Evolutionary conservation across 2,329 filamentous ascomycete genomes (phyloP).

Genomic region (Diaporthe citrichinensis): DNA sequence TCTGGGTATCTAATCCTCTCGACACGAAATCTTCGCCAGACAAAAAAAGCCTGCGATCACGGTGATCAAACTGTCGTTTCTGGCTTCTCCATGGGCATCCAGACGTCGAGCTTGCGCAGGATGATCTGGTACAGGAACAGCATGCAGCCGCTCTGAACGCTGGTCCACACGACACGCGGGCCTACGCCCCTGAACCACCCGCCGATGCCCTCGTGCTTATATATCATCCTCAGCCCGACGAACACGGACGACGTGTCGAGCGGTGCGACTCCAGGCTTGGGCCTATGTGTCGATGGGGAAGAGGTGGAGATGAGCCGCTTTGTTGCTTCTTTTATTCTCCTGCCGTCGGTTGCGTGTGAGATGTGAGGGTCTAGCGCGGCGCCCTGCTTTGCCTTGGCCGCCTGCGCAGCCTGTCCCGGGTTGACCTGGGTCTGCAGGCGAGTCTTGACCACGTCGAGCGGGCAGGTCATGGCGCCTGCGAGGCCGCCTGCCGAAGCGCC

Average conservation of each 20-base stretch:
- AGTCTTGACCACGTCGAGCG: constrained; percentile 97
- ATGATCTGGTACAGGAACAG: constrained; percentile 94
- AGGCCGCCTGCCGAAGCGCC: constrained; percentile 92
- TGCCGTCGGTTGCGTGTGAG: constrained; percentile 47
- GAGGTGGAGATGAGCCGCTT: constrained; percentile 89
- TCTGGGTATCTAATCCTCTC: constrained; percentile 39
- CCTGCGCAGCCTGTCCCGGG: constrained; percentile 46
- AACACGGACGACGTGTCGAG: constrained; percentile 92
- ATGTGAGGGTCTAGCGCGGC: constrained; percentile 40
- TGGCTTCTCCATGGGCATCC: constrained; percentile 50
- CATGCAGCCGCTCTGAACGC: constrained; percentile 97
- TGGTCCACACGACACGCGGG: constrained; percentile 94
- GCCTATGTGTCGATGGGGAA: constrained; percentile 86
- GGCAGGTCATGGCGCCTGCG: constrained; percentile 94
- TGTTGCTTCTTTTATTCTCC: constrained; percentile 60
- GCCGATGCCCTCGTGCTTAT: constrained; percentile 86
- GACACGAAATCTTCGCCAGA: constrained; percentile 17
- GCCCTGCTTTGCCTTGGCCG: constrained; percentile 42
- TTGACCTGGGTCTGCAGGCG: constrained; percentile 92
- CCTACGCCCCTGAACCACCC: constrained; percentile 97
- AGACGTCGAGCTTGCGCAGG: constrained; percentile 79
- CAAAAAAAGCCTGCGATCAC: constrained; percentile 7
- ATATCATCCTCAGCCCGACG: constrained; percentile 87
- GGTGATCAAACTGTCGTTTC: constrained; percentile 32
- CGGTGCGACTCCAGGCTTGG: constrained; percentile 81